Evolutionary conservation across 1,139 yeast genomes (phyloP), one percentile per base, ranked within the genome.

Genomic region (Magnusiomyces magnusii): DNA sequence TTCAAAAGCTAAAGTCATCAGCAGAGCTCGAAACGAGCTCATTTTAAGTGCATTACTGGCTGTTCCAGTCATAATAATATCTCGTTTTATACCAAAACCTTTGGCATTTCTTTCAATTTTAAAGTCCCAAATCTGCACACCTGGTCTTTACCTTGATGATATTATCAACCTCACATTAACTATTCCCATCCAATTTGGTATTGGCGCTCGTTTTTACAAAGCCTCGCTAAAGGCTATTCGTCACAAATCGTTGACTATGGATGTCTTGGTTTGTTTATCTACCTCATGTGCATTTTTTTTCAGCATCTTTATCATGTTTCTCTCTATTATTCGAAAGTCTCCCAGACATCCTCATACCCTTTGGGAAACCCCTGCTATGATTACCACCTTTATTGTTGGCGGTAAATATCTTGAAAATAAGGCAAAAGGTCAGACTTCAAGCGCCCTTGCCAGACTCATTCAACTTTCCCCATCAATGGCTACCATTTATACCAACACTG

Each of bases 341-440:
- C 62, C 65, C 17, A 67, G 66, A 50, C 71, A 69, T 24, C 96
- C 97, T 2, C 81, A 79, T 60, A 84, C 91, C 1, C 76, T 91
- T 51, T 92, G 95, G 76, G 98, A 91, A 63, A 91, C 98, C 0
- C 80, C 91, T 2, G 84, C 86, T 17, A 89, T 93, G 95, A 78
- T 95, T 56, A 78, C 92, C 56, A 76, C 86, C 3, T 93, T 91
- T 72, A 90, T 95, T 42, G 81, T 93, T 5, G 76, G 91, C 55
- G 99, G 99, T 2, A 92, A 93, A 73, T 87, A 89, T 80, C 76
- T 92, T 25, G 99, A 95, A 69, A 89, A 88, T 71, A 85, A 81
- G 65, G 99, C 99, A 1, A 91, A 93, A 69, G 96, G 99, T 3
- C 91, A 89, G 60, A 93, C 98, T 0, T 89, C 97, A 0, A 81